Evolutionary conservation across 2,329 filamentous ascomycete species (phyloP), one percentile per base, ranked within the genome.

Genomic region (Monosporascus sp.): DNA sequence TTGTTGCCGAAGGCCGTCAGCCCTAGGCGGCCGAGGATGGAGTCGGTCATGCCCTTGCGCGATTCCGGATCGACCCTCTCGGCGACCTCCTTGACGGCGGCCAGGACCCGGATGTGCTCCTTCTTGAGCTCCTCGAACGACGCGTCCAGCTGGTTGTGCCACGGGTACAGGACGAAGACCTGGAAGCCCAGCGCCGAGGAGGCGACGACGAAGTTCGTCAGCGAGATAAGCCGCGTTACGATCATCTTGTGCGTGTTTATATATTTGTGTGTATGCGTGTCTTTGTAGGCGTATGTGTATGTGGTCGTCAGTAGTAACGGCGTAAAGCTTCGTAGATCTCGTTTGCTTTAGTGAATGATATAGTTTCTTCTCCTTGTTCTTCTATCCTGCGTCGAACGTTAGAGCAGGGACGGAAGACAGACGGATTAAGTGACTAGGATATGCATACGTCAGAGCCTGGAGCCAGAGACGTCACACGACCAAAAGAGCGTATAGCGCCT

Each of bases 81-180:
- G 51, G 73, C 57, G 59, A 65, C 61, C 52, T 63, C 63, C 53
- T 63, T 66, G 47, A 72, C 67, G 25, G 66, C 60, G 43, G 66
- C 60, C 49, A 75, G 66, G 27, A 77, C 74, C 50, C 68, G 67
- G 17, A 76, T 59, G 58, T 87, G 81, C 58, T 86, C 83, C 52
- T 74, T 75, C 63, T 81, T 83, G 24, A 87, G 69, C 11, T 75
- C 70, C 52, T 81, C 73, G 61, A 88, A 87, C 55, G 81, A 79
- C 20, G 79, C 75, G 57, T 87, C 81, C 6, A 88, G 71, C 63
- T 85, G 74, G 61, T 85, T 78, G 68, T 88, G 84, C 84, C 84
- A 88, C 1, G 85, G 85, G 67, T 88, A 88, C 11, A 88, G 73
- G 39, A 88, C 85, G 60, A 82, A 84, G 48, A 87, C 82, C 68